Base-by-base conservation (phyloP, 768 basidiomycete species). In the Macrolepiota dolichaula region DNA sequence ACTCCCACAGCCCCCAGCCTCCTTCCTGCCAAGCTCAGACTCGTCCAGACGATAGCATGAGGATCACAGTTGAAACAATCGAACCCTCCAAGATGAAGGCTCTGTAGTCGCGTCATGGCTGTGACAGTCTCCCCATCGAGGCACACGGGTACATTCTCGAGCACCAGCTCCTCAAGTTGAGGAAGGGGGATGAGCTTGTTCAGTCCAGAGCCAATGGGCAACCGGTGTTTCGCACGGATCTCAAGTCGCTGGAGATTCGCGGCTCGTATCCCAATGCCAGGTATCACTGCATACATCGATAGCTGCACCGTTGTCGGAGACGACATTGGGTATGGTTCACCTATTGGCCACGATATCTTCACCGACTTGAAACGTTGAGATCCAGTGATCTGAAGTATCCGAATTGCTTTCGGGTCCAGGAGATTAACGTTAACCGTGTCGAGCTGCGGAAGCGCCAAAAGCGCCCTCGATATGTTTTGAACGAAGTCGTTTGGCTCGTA, bases 291-390 rank as follows among this genome's bases (percentile, higher is more conserved):
- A 27, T 52, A 40, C 32, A 52, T 29, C 25, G 25, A 44, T 11
- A 15, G 27, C 6, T 46, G 19, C 6, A 4, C 22, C 5, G 25
- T 17, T 12, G 38, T 11, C 7, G 35, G 24, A 38, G 36, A 2
- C 5, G 37, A 22, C 12, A 42, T n/a, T 7, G 38, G 37, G 15
- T 59, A 24, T 0, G 57, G 10, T 42, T 35, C 57, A 11, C 49
- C n/a, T 6, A 51, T 11, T 32, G 57, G 57, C 57, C 57, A 59
- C 22, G 57, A 42, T 40, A 59, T 27, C 50, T 51, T 59, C n/a
- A 51, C 24, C 17, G 50, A 42, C 38, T 13, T 15, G 17, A 59
- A 24, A 27, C 49, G 38, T 25, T 29, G 50, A 10, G 37, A 38
- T 24, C 25, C 37, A 6, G 42, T 19, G 13, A 59, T 59, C 27